Percentiles rank a stretch among this genome's conserved stretches.
Evolutionary conservation across 2,329 filamentous ascomycete species (phyloP).

Genomic region (Metarhizium sp.): DNA sequence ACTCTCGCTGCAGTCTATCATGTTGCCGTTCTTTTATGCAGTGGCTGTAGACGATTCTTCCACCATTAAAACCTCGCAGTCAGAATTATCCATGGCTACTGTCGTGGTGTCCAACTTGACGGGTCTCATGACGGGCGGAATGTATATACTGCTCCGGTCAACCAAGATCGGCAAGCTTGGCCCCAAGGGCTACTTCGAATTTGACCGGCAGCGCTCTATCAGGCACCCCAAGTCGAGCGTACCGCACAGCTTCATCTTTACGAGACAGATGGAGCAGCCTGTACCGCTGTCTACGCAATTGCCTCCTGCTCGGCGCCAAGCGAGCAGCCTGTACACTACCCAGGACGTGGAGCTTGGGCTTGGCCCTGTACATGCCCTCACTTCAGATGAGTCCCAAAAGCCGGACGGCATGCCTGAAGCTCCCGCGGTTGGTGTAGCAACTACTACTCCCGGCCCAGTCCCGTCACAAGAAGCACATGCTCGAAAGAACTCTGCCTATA

Average conservation of each 20-base stretch:
- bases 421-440: not conserved
- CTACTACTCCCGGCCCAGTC: not conserved
- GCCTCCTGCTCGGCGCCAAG: not conserved
- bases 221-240: constrained; percentile 3
- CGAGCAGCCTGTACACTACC: not conserved
- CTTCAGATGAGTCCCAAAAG: not conserved
- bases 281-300: constrained; percentile 5
- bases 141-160: constrained; percentile 59
- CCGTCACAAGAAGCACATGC: not conserved
- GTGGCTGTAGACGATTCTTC: constrained; percentile 36
- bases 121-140: constrained; percentile 53
- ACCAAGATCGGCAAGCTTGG: constrained; percentile 48
- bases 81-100: constrained; percentile 51
- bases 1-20: constrained; percentile 34
- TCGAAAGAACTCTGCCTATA: constrained; percentile 2
- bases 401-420: not conserved
- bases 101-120: constrained; percentile 58
- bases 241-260: constrained; percentile 9
- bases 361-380: not conserved
- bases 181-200: constrained; percentile 30
- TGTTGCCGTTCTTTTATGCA: constrained; percentile 55
- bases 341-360: not conserved
- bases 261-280: constrained; percentile 13
- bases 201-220: constrained; percentile 30
- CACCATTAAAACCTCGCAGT: constrained; percentile 21